A percentile compares a stretch with the other conserved stretches of the same genome.
These are phyloP conservation scores for Hortiboletus campestris DNA, from an alignment of 768 basidiomycete species.

Conservation along the genomic window DNA sequence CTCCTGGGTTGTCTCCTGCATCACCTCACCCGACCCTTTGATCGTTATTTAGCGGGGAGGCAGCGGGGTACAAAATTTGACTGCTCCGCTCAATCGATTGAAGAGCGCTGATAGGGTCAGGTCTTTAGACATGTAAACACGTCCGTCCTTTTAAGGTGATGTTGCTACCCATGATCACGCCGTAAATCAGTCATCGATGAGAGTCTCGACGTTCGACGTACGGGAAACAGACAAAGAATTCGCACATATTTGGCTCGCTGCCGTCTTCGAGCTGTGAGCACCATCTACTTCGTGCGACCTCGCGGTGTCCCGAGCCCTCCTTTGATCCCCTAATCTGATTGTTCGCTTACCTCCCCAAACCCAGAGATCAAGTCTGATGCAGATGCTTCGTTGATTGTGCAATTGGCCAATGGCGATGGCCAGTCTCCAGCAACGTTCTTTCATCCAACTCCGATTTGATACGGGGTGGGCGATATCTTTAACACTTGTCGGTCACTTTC, in stretches of 20 bases:
- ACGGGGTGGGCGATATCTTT: constrained; percentile 9
- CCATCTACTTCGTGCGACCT: constrained; percentile 7
- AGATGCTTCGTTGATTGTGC: constrained; percentile 1
- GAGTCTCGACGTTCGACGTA: not conserved
- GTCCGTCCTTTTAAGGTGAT: constrained; percentile 4
- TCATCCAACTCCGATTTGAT: constrained; percentile 15
- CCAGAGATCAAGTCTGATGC: not conserved
- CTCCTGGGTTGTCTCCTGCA: constrained; percentile 12
- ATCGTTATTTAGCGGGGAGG: not conserved
- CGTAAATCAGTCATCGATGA: constrained; percentile 11
- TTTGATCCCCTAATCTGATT: constrained; percentile 6
- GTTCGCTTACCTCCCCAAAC: constrained; percentile 5
- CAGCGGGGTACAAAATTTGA: not conserved
- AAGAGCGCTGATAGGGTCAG: not conserved
- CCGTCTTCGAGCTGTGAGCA: not conserved
- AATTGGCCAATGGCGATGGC: constrained; percentile 3
- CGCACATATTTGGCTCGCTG: constrained; percentile 6
- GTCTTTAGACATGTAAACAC: constrained; percentile 12
- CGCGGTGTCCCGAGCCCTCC: not conserved
- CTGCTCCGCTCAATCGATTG: not conserved
- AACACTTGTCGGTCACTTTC: not conserved
- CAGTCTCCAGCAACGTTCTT: not conserved
- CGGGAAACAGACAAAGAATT: constrained; percentile 14
- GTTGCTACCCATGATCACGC: constrained; percentile 5
- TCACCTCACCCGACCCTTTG: constrained; percentile 12